Percentiles rank a stretch among this genome's conserved stretches.
These are phyloP conservation scores for Crithidia expoeki DNA, from an alignment of 208 protist genomes.

Conservation along the genomic window DNA sequence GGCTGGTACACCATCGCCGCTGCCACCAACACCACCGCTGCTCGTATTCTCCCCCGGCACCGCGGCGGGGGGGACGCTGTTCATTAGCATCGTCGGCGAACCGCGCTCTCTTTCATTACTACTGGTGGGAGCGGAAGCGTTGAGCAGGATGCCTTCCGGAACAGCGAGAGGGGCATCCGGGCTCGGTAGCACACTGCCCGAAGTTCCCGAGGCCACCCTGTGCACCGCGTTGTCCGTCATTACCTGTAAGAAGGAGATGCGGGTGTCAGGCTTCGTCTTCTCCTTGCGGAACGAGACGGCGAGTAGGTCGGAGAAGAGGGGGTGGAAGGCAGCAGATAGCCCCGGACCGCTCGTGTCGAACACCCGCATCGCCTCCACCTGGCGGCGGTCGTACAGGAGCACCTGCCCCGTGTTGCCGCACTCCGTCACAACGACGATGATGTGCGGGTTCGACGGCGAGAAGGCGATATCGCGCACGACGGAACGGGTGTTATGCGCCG, in stretches of 20 bases:
- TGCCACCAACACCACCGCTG: neutral
- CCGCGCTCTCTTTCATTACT: neutral
- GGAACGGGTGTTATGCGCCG: slow-evolving; percentile 55
- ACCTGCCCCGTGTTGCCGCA: slow-evolving; percentile 61
- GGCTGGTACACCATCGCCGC: neutral
- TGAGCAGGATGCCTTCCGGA: neutral
- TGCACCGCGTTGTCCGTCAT: slow-evolving; percentile 10
- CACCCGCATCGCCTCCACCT: slow-evolving; percentile 55
- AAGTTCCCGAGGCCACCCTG: neutral
- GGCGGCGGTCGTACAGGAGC: slow-evolving; percentile 76
- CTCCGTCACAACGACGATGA: slow-evolving; percentile 77
- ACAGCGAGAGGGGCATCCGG: neutral
- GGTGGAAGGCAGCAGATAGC: slow-evolving; percentile 73
- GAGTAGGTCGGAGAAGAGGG: slow-evolving; percentile 78
- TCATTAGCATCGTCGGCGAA: slow-evolving; percentile 3
- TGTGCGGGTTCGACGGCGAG: slow-evolving; percentile 72
- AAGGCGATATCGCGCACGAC: slow-evolving; percentile 76
- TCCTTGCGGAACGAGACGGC: slow-evolving; percentile 73
- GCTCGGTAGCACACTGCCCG: neutral
- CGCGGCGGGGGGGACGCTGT: neutral
- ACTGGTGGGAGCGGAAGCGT: neutral
- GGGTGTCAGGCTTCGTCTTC: slow-evolving; percentile 70
- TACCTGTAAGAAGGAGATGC: slow-evolving; percentile 64
- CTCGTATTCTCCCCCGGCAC: slow-evolving; percentile 4
- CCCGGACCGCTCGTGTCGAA: slow-evolving; percentile 63